phyloP scores from a whole-genome alignment of 805 yeast species.

The Hermanozyma aechmeae region DNA sequence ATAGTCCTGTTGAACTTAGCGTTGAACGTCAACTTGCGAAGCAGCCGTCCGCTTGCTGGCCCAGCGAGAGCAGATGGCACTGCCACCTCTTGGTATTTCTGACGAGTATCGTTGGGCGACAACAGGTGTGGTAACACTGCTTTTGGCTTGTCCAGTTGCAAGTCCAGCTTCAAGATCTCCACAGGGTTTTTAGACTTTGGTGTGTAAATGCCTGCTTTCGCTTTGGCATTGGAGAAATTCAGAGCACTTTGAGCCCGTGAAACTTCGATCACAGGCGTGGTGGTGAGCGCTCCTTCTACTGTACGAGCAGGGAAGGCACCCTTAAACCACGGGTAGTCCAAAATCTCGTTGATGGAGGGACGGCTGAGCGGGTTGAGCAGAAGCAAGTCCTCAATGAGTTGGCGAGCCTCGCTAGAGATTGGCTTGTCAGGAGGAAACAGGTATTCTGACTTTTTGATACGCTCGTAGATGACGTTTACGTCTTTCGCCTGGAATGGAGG shows the following conservation, averaged over 20 bases:
- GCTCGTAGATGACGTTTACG: constrained; percentile 83
- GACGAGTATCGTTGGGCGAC: constrained; percentile 87
- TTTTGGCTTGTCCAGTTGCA: constrained; percentile 58
- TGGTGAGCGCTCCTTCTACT: constrained; percentile 51
- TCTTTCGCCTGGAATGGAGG: constrained; percentile 98
- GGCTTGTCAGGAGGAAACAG: constrained; percentile 64
- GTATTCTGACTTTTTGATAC: constrained; percentile 78
- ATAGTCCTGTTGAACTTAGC: constrained; percentile 30
- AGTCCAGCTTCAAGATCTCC: constrained; percentile 58
- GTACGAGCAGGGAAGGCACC: constrained; percentile 75
- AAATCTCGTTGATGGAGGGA: constrained; percentile 70
- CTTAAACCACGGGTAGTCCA: constrained; percentile 79
- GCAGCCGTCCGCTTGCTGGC: constrained; percentile 15
- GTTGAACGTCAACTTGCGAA: constrained; percentile 30
- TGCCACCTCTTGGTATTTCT: constrained; percentile 70
- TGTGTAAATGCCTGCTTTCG: constrained; percentile 51
- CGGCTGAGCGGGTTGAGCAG: constrained; percentile 72
- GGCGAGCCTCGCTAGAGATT: constrained; percentile 64
- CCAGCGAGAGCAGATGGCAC: constrained; percentile 18
- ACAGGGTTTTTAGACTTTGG: constrained; percentile 52
- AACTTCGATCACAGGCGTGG: constrained; percentile 50
- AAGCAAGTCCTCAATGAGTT: constrained; percentile 63
- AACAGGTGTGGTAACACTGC: constrained; percentile 77
- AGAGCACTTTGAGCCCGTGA: constrained; percentile 52
- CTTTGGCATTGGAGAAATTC: constrained; percentile 61